These are phyloP conservation scores for Anthostomella pinea DNA, from an alignment of 2,329 filamentous ascomycete genomes.

Conservation along the genomic window DNA sequence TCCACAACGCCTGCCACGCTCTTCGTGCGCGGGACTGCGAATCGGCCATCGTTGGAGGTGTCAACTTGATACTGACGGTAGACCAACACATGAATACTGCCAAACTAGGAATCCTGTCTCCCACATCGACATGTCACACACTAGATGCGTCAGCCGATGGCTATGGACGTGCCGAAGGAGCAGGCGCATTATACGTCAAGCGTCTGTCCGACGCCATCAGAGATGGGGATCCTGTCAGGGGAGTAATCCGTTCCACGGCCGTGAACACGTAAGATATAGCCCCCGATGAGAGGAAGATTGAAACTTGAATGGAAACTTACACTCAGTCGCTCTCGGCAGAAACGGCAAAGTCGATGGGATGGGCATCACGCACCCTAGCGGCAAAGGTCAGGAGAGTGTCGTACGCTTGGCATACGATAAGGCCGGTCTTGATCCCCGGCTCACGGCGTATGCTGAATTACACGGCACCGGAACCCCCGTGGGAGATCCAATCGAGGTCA, in stretches of 20 bases:
- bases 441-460: too few relatives aligned
- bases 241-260: background rate
- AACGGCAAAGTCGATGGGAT: too few relatives aligned
- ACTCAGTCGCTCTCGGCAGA: too few relatives aligned
- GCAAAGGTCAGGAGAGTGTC: too few relatives aligned
- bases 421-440: too few relatives aligned
- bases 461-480: too few relatives aligned
- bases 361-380: too few relatives aligned
- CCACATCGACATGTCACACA: conserved; percentile 29
- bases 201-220: background rate
- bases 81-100: conserved; percentile 28
- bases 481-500: too few relatives aligned
- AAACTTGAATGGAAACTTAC: too few relatives aligned
- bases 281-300: too few relatives aligned
- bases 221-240: background rate
- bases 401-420: too few relatives aligned
- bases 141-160: conserved; percentile 23
- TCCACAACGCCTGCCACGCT: conserved; percentile 31
- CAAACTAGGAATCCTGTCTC: conserved; percentile 33
- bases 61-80: conserved; percentile 35
- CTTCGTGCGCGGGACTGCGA: conserved; percentile 29
- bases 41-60: conserved; percentile 34
- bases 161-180: conserved; percentile 17
- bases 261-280: background rate
- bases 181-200: conserved; percentile 7